Percentiles rank a stretch among this genome's conserved stretches.
Conservation (phyloP, 1,284 basidiomycete species). For the Exobasidium rhododendri region DNA sequence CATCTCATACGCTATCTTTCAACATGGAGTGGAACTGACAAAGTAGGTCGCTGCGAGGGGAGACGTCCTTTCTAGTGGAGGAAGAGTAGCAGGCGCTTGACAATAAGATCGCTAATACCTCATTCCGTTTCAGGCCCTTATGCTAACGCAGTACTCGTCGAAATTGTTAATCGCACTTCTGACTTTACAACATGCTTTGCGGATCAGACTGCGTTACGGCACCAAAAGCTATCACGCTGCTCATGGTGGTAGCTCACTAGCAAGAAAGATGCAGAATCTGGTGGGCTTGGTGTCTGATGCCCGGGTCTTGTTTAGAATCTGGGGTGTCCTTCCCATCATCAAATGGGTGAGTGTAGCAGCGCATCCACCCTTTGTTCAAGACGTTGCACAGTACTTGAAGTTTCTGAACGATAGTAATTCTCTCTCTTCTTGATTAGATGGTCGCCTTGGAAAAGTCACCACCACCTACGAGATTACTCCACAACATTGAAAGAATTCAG, state of each 20-base stretch:
- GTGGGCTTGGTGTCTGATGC: slow-evolving; percentile 43
- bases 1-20: slow-evolving; percentile 51
- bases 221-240: slow-evolving; percentile 25
- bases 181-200: slow-evolving; percentile 39
- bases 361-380: not conserved
- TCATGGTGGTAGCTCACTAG: slow-evolving; percentile 28
- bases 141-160: slow-evolving; percentile 50
- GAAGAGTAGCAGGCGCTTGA: too few species aligned
- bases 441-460: slow-evolving; percentile 43
- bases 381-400: not conserved
- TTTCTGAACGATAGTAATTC: not conserved
- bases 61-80: too few species aligned
- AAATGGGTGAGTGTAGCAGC: slow-evolving; percentile 32
- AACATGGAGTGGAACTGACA: slow-evolving; percentile 53
- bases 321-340: slow-evolving; percentile 53
- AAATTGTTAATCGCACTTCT: slow-evolving; percentile 48
- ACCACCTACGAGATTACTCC: slow-evolving; percentile 44
- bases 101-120: too few species aligned
- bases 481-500: slow-evolving; percentile 52
- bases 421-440: slow-evolving; percentile 23
- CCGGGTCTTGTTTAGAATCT: slow-evolving; percentile 48
- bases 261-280: slow-evolving; percentile 32
- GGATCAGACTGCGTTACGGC: slow-evolving; percentile 30
- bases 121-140: slow-evolving; percentile 41
- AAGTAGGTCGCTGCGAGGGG: too few species aligned